phyloP scores from a whole-genome alignment of 2,329 filamentous ascomycete species.

The Fusarium sterilihyphosum region DNA sequence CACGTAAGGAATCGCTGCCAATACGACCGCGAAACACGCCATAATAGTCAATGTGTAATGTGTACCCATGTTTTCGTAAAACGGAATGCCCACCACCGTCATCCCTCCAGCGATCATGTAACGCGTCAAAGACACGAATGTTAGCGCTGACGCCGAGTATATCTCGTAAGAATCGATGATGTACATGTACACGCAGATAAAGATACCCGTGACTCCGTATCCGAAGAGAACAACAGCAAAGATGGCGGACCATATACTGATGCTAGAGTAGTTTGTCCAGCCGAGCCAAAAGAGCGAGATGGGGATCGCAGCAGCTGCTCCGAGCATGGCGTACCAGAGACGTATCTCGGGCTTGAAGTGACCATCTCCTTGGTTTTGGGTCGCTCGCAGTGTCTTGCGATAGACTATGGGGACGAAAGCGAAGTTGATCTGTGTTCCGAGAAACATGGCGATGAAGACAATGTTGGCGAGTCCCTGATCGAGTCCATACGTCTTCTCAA shows the following conservation, averaged over 20 bases:
- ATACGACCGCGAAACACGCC: conserved; percentile 41
- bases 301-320: conserved; percentile 53
- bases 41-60: conserved; percentile 48
- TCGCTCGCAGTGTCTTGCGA: conserved; percentile 45
- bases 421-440: conserved; percentile 51
- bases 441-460: conserved; percentile 55
- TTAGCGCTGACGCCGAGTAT: conserved; percentile 47
- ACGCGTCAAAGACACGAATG: conserved; percentile 45
- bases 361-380: conserved; percentile 4
- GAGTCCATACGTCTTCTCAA: conserved; percentile 54
- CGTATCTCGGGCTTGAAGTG: conserved; percentile 50
- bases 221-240: conserved; percentile 56
- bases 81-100: conserved; percentile 48
- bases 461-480: conserved; percentile 54
- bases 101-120: conserved; percentile 48
- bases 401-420: conserved; percentile 49
- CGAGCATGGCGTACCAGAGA: conserved; percentile 56
- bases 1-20: conserved; percentile 45
- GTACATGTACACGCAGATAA: conserved; percentile 49
- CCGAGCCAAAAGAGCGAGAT: conserved; percentile 62
- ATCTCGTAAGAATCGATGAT: conserved; percentile 50
- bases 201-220: conserved; percentile 50
- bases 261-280: conserved; percentile 54
- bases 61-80: conserved; percentile 48
- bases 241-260: conserved; percentile 58